Conservation (phyloP, 2,329 filamentous ascomycete species). For the Scytalidium lignicola region DNA sequence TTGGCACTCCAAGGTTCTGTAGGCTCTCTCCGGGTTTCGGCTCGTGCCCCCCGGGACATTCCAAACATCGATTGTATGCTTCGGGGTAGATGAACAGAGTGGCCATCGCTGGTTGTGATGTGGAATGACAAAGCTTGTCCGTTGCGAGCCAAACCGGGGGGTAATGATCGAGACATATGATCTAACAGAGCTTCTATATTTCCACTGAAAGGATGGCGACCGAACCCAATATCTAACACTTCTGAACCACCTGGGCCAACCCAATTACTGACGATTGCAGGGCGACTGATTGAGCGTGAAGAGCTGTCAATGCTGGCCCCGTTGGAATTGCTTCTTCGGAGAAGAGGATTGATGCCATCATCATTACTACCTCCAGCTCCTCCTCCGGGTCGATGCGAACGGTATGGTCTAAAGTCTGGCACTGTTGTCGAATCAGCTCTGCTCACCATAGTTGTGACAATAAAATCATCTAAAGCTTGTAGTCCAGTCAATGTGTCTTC, state of each 20-base stretch:
- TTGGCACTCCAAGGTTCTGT: constrained; percentile 25
- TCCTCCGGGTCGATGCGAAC: constrained; percentile 47
- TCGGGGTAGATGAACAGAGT: constrained; percentile 40
- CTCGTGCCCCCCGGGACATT: constrained; percentile 19
- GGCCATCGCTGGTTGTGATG: constrained; percentile 44
- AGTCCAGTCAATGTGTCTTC: neutral
- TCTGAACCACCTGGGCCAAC: constrained; percentile 36
- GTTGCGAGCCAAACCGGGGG: constrained; percentile 32
- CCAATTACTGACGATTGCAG: constrained; percentile 42
- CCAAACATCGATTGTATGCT: constrained; percentile 44
- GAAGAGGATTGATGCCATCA: constrained; percentile 81
- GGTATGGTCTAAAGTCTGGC: constrained; percentile 35
- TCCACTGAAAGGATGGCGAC: constrained; percentile 20
- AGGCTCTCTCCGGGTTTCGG: constrained; percentile 18
- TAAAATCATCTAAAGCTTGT: neutral
- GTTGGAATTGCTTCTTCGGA: constrained; percentile 53
- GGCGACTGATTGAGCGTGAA: constrained; percentile 32
- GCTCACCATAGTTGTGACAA: neutral
- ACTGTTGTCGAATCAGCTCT: constrained; percentile 28
- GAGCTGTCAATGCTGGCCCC: constrained; percentile 39
- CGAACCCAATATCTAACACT: constrained; percentile 26
- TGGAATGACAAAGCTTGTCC: constrained; percentile 56
- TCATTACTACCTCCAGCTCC: constrained; percentile 52
- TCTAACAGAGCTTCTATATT: constrained; percentile 20
- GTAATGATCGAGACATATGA: constrained; percentile 26